Evolutionary conservation across 768 basidiomycete genomes (phyloP).

Genomic region (Suillus subalutaceus): DNA sequence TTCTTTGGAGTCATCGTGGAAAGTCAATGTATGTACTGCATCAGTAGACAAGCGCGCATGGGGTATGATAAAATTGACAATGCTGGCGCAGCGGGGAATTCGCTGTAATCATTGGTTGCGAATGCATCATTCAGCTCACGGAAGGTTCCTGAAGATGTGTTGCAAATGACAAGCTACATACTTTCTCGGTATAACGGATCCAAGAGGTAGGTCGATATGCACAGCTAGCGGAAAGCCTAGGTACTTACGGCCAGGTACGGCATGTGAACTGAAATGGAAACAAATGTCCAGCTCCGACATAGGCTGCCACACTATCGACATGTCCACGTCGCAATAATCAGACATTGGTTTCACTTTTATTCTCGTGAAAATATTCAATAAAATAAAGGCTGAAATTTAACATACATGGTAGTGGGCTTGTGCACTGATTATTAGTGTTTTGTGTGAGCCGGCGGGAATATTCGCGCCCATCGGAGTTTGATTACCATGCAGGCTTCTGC

Average conservation of each 20-base stretch:
- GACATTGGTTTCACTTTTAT: neutral
- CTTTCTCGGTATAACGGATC: neutral
- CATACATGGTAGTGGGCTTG: no score
- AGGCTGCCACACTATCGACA: neutral
- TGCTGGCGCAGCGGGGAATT: neutral
- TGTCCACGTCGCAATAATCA: neutral
- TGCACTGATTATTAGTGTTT: neutral
- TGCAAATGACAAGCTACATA: neutral
- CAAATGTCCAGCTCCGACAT: constrained; percentile 1
- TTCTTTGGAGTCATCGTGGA: constrained; percentile 3
- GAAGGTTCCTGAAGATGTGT: neutral
- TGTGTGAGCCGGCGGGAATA: constrained; percentile 18
- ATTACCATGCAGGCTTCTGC: constrained; percentile 32
- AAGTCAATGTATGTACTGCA: constrained; percentile 1
- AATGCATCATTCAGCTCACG: neutral
- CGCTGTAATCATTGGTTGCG: neutral
- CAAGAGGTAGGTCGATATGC: neutral
- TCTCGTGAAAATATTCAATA: neutral
- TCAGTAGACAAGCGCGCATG: neutral
- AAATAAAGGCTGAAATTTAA: neutral
- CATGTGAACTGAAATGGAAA: neutral
- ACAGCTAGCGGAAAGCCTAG: neutral
- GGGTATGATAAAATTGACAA: neutral
- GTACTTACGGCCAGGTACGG: neutral
- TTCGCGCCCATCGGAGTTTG: constrained; percentile 42